Evolutionary conservation across 768 basidiomycete species (phyloP).

Genomic region (Naganishia kalamii): DNA sequence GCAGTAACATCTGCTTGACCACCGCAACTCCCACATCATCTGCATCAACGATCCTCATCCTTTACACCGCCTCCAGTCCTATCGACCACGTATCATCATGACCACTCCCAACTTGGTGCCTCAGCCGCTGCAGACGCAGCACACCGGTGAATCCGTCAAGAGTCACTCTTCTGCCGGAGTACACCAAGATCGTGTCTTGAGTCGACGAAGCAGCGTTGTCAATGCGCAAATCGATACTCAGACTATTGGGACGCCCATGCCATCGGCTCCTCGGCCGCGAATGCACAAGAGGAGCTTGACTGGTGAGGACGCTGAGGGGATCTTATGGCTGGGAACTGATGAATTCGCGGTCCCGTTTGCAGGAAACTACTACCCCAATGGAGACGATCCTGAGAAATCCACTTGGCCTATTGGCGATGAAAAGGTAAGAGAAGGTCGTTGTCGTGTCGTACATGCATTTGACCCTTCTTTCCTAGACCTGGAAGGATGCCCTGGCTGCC

Average conservation of each 20-base stretch:
- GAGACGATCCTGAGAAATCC: conserved; percentile 27
- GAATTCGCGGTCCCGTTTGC: neutral
- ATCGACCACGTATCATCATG: neutral
- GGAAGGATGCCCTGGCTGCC: conserved; percentile 43
- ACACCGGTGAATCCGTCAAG: conserved; percentile 19
- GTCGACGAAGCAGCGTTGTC: conserved; percentile 16
- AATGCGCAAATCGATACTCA: conserved; percentile 21
- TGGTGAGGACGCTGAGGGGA: neutral
- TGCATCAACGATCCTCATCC: neutral
- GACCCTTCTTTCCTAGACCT: conserved; percentile 25
- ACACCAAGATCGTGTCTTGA: conserved; percentile 16
- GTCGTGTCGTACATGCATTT: too few relatives aligned
- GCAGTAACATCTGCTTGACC: too few relatives aligned
- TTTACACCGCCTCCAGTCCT: neutral
- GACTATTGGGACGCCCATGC: conserved; percentile 16
- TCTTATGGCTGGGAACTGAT: neutral
- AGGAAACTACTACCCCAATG: conserved; percentile 40
- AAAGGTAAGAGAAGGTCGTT: conserved; percentile 8
- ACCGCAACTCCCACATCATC: too few relatives aligned
- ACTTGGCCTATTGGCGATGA: conserved; percentile 48
- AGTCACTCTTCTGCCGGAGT: conserved; percentile 2
- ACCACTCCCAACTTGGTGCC: neutral
- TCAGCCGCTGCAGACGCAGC: neutral
- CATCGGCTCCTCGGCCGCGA: conserved; percentile 15
- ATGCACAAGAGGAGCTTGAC: conserved; percentile 28